phyloP scores from a whole-genome alignment of 1,284 basidiomycete species.

The Phylloporus gajari region DNA sequence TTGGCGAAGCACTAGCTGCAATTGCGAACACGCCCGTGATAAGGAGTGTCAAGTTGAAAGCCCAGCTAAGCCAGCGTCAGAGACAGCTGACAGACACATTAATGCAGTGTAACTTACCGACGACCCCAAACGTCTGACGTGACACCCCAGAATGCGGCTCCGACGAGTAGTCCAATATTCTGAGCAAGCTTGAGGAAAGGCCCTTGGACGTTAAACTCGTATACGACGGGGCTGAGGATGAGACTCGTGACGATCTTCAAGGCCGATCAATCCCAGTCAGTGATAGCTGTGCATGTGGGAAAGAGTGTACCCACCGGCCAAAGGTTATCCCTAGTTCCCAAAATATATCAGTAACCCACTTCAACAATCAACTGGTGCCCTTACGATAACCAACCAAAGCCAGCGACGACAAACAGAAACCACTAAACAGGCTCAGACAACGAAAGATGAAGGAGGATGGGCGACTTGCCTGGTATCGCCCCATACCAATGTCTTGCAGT shows the following conservation, averaged over 20 bases:
- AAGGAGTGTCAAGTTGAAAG: constrained; percentile 80
- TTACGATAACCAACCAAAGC: constrained; percentile 78
- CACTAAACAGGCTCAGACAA: constrained; percentile 46
- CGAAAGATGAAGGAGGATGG: not conserved
- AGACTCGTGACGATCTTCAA: constrained; percentile 63
- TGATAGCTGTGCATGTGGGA: not conserved
- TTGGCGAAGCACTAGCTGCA: constrained; percentile 67
- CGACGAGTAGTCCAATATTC: constrained; percentile 71
- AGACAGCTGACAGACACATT: constrained; percentile 11
- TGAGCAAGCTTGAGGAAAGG: constrained; percentile 66
- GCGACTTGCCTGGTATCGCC: constrained; percentile 67
- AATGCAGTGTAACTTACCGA: constrained; percentile 45
- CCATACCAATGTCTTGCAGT: constrained; percentile 78
- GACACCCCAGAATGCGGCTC: constrained; percentile 72
- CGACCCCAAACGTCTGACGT: constrained; percentile 71
- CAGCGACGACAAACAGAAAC: constrained; percentile 65
- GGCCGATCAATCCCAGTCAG: not conserved
- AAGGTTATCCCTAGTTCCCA: constrained; percentile 61
- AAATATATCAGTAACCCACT: constrained; percentile 11
- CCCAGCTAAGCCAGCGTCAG: constrained; percentile 56
- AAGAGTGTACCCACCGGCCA: constrained; percentile 62
- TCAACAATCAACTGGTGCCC: constrained; percentile 35
- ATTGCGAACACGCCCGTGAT: constrained; percentile 76
- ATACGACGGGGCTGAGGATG: constrained; percentile 63
- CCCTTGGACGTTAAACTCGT: constrained; percentile 64